phyloP scores from a whole-genome alignment of 2,329 filamentous ascomycete species.

The Penicillium sclerotigenum region DNA sequence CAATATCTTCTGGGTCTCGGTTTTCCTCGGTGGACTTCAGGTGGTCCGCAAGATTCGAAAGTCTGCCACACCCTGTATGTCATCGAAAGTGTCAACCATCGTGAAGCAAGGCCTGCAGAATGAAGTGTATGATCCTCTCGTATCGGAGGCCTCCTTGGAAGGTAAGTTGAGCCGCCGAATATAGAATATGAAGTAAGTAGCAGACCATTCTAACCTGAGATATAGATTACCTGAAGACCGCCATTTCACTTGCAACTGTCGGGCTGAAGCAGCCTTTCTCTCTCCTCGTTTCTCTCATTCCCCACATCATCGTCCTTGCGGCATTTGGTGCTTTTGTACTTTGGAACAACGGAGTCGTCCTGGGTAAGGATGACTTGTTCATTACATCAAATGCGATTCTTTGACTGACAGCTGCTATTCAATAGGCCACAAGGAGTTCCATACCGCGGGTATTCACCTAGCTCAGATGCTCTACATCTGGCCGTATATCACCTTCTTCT shows the following conservation, averaged over 20 bases:
- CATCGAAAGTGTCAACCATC: conserved; percentile 30
- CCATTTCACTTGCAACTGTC: conserved; percentile 63
- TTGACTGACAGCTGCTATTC: not conserved
- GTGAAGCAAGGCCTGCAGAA: conserved; percentile 33
- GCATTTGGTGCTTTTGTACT: conserved; percentile 72
- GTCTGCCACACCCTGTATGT: conserved; percentile 26
- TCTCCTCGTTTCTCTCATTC: conserved; percentile 42
- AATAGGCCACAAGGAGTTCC: conserved; percentile 86
- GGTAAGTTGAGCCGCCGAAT: conserved; percentile 37
- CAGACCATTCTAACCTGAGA: conserved; percentile 22
- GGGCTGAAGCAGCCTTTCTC: conserved; percentile 45
- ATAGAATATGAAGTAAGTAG: not conserved
- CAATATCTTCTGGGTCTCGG: conserved; percentile 88
- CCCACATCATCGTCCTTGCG: conserved; percentile 60
- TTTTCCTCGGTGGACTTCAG: conserved; percentile 48
- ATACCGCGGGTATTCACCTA: conserved; percentile 82
- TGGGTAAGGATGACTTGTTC: conserved; percentile 56
- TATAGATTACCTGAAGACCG: conserved; percentile 49
- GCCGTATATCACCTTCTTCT: conserved; percentile 88
- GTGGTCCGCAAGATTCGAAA: conserved; percentile 37
- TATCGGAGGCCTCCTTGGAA: conserved; percentile 48
- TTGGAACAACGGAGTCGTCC: conserved; percentile 88
- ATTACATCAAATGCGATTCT: not conserved
- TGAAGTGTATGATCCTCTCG: conserved; percentile 51
- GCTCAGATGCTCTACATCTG: conserved; percentile 95